Percentiles rank a stretch among this genome's conserved stretches.
These are phyloP conservation scores for Diaporthe aspalathi DNA, from an alignment of 2,329 filamentous ascomycete genomes.

Conservation along the genomic window DNA sequence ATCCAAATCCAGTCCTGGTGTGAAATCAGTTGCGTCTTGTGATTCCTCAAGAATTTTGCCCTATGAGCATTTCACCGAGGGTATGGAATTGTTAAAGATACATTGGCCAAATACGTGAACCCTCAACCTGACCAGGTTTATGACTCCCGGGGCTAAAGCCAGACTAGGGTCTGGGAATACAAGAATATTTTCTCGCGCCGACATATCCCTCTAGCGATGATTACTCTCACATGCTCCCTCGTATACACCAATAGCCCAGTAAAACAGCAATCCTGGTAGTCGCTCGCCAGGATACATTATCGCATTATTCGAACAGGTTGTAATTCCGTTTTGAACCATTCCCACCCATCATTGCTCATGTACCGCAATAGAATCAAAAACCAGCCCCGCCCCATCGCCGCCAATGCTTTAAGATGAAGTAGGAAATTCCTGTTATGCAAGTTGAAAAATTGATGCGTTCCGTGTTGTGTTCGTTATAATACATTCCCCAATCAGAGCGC, in stretches of 20 bases:
- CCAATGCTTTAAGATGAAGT: constrained; percentile 26
- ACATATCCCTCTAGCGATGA: background rate
- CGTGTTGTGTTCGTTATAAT: constrained; percentile 26
- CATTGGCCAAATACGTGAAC: background rate
- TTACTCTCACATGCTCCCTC: background rate
- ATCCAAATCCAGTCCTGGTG: too few relatives aligned
- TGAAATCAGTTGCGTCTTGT: background rate
- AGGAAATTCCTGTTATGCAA: constrained; percentile 23
- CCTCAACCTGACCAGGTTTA: background rate
- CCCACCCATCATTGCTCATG: constrained; percentile 22
- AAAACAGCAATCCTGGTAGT: background rate
- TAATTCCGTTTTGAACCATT: constrained; percentile 17
- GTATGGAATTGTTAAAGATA: background rate
- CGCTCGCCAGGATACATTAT: constrained; percentile 32
- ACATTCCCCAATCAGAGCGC: constrained; percentile 18
- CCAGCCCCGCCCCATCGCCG: constrained; percentile 17
- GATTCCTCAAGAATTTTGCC: background rate
- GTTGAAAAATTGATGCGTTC: constrained; percentile 30
- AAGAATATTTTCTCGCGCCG: background rate
- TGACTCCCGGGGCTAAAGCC: background rate
- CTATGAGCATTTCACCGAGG: background rate
- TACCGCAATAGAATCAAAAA: constrained; percentile 29
- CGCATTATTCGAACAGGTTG: constrained; percentile 29
- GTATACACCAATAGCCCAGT: background rate
- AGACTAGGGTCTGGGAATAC: background rate